Evolutionary conservation across 495 filamentous ascomycete genomes (phyloP).

Genomic region (Aspergillus saccharolyticus): DNA sequence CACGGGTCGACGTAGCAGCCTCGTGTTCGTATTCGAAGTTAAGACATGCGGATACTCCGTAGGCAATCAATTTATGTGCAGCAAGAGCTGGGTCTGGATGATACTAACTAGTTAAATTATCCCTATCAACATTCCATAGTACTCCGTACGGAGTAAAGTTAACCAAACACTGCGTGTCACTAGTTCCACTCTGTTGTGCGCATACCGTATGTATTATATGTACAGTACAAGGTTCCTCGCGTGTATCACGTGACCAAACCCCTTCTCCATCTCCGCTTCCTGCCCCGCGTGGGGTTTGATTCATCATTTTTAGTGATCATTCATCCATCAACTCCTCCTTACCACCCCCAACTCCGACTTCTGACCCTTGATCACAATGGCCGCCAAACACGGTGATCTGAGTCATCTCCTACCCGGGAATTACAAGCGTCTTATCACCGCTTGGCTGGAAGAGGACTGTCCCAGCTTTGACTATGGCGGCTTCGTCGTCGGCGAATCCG

Average conservation of each 20-base stretch:
- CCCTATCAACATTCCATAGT: too few relatives aligned
- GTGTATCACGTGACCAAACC: too few relatives aligned
- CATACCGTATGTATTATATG: too few relatives aligned
- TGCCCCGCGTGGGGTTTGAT: conserved; percentile 8
- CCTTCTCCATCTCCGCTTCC: too few relatives aligned
- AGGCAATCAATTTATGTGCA: too few relatives aligned
- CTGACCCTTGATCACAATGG: too few relatives aligned
- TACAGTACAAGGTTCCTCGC: too few relatives aligned
- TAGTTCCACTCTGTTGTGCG: too few relatives aligned
- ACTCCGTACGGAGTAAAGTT: too few relatives aligned
- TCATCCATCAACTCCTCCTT: conserved; percentile 9
- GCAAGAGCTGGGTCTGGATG: too few relatives aligned
- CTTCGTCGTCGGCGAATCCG: conserved; percentile 83
- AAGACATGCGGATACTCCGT: neutral
- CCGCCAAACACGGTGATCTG: conserved; percentile 64
- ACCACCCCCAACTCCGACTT: conserved; percentile 7
- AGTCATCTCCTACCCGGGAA: conserved; percentile 78
- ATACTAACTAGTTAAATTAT: too few relatives aligned
- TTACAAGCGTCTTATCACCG: conserved; percentile 72
- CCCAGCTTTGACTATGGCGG: conserved; percentile 96
- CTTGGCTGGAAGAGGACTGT: conserved; percentile 93
- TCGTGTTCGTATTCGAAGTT: neutral
- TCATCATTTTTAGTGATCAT: neutral
- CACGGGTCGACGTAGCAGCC: neutral
- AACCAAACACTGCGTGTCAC: too few relatives aligned